Base-by-base conservation (phyloP, 148 eudicot species). In the Oxyria digyna region DNA sequence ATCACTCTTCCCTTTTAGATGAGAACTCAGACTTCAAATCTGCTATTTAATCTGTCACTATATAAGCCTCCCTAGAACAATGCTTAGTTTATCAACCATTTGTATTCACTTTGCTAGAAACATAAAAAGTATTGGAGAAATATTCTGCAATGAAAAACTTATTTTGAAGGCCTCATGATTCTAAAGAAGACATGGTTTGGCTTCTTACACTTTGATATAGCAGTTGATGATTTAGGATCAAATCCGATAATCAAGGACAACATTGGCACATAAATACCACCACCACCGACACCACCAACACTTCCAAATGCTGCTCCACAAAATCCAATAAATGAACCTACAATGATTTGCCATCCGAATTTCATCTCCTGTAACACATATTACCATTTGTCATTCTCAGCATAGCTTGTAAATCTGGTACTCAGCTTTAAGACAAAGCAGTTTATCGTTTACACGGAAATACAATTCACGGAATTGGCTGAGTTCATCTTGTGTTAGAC, bases 271-370 rank as follows among this genome's bases (percentile, higher is more conserved):
- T 83, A 94, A 57, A 94, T 88, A 32, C 99, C 99, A 67, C 99
- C 99, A 55, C 99, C 99, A n/a, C n/a, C n/a, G n/a, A n/a, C n/a
- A n/a, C n/a, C n/a, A 50, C 99, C 99, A 43, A 94, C 97, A 79
- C 99, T 94, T 48, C 99, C 99, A 79, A 94, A 90, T 57, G 96
- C 91, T 0, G 97, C 97, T 78, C 99, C 99, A 68, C 77, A 75
- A 72, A 90, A 94, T 62, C 96, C 96, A 74, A 94, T 77, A 26
- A 87, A 59, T 55, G 84, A 76, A 23, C 92, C 97, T 41, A 85
- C 29, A 45, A 90, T 72, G 66, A 94, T 88, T 75, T 73, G 65
- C 89, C 90, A 87, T 6, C 79, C 87, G 71, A 94, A 90, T 77
- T 85, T 62, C 82, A 94, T 68, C n/a, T 82, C 99, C 99, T 94